Base-by-base conservation (phyloP, 1,284 basidiomycete genomes). In the Apiotrichum akiyoshidainum region DNA sequence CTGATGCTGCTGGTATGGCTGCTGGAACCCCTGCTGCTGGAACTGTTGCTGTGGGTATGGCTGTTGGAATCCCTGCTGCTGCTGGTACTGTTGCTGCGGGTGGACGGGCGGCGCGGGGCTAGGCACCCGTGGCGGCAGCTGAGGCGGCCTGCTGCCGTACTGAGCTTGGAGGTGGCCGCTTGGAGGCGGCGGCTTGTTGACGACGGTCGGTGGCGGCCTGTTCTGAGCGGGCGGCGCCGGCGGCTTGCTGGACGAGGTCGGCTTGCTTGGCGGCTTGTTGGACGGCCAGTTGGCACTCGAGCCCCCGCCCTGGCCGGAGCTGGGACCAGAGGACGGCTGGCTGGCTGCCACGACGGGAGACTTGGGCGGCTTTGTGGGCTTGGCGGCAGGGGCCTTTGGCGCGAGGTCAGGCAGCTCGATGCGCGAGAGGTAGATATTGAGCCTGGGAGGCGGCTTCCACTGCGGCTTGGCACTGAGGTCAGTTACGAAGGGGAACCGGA, bases 341-440 rank as follows among this genome's bases (percentile, higher is more conserved):
- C 12, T 13, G 12, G 11, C 10, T 10, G 14, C 2, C 12, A 16
- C 12, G 3, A 21, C 19, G 5, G 45, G 45, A 14, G 45, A 46
- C 45, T 22, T 17, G 45, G 21, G 22, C 21, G 45, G 16, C 5
- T 11, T 21, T 8, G 46, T 17, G 46, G 47, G 17, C 13, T 9
- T 48, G 47, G 34, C 4, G 5, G 17, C 19, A n/a, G 34, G 16
- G 7, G 47, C n/a, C 49, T 53, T 42, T n/a, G 56, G 54, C n/a
- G 52, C 55, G 10, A 78, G 66, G 41, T 78, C 77, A 1, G 77
- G 75, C 33, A 78, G 58, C 45, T 77, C 75, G 46, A 77, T 75
- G 11, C 71, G 74, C 14, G 70, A 73, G 1, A 77, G 67, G 52
- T 75, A 78, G 44, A 78, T 74, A 16, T 70, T 62, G 12, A 78